Conservation (phyloP, 192 early-diverging fungal species). For the Umbelopsis isabellina region DNA sequence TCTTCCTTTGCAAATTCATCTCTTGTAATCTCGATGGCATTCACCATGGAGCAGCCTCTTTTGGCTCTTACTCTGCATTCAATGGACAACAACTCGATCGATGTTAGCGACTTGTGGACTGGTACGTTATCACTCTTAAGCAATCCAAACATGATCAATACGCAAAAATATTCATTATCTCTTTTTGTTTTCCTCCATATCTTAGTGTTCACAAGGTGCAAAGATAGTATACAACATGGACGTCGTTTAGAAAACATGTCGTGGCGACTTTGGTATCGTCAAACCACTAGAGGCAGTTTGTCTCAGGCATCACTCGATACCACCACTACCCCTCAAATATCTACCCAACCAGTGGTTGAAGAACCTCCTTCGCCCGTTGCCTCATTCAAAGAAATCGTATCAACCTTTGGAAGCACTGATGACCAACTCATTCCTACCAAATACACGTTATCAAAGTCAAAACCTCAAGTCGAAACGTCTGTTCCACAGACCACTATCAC, state of each 20-base stretch:
- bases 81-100: constrained; percentile 12
- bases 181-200: neutral
- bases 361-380: neutral
- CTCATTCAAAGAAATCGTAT: constrained; percentile 19
- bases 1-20: neutral
- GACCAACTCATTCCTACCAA: neutral
- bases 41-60: constrained; percentile 22
- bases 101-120: constrained; percentile 17
- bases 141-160: neutral
- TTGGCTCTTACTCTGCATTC: constrained; percentile 20
- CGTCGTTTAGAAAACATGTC: constrained; percentile 39
- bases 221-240: constrained; percentile 30
- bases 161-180: neutral
- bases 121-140: constrained; percentile 10
- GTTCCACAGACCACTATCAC: neutral
- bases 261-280: constrained; percentile 42
- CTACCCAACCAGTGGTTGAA: neutral
- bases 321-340: neutral
- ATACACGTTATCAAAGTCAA: neutral
- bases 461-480: neutral
- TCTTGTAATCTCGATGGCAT: neutral
- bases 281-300: constrained; percentile 8
- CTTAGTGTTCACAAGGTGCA: constrained; percentile 36
- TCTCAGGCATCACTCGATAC: neutral
- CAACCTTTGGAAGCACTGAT: constrained; percentile 11